phyloP scores from a whole-genome alignment of 2,329 filamentous ascomycete species.

The Colletotrichum limetticola region DNA sequence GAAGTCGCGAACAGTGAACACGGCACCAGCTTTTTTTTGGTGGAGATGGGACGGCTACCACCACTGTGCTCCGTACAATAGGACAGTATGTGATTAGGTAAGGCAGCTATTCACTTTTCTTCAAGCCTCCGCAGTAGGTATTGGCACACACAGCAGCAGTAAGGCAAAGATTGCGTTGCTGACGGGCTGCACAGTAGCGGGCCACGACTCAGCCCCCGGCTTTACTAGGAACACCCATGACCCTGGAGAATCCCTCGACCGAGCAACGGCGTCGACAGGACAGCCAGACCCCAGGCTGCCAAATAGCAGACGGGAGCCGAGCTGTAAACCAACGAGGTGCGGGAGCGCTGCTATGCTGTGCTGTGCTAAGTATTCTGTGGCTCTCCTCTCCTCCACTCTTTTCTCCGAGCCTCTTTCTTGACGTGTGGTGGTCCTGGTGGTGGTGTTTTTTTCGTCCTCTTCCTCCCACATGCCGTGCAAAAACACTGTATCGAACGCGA shows the following conservation, averaged over 20 bases:
- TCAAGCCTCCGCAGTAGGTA: too few species aligned
- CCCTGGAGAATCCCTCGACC: slow-evolving; percentile 22
- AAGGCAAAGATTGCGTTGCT: slow-evolving; percentile 18
- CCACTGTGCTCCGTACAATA: slow-evolving; percentile 2
- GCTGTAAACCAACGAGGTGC: neutral
- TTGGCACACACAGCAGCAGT: too few species aligned
- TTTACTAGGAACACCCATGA: slow-evolving; percentile 29
- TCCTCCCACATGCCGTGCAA: slow-evolving; percentile 22
- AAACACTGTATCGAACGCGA: neutral
- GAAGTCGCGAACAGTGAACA: neutral
- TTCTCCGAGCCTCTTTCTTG: neutral
- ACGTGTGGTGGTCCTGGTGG: neutral
- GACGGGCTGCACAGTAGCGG: slow-evolving; percentile 29
- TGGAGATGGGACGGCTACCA: slow-evolving; percentile 31
- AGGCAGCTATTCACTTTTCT: neutral
- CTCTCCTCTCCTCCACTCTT: neutral
- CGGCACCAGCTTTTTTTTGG: slow-evolving; percentile 11
- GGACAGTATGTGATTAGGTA: neutral
- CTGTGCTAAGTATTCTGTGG: too few species aligned
- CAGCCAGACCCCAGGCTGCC: neutral
- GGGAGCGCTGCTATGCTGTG: neutral
- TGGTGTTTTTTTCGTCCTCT: neutral
- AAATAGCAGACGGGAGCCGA: neutral
- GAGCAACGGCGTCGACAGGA: slow-evolving; percentile 29
- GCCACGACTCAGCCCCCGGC: slow-evolving; percentile 33